Base-by-base conservation (phyloP, 495 filamentous ascomycete species). In the Penicillium goetzii region DNA sequence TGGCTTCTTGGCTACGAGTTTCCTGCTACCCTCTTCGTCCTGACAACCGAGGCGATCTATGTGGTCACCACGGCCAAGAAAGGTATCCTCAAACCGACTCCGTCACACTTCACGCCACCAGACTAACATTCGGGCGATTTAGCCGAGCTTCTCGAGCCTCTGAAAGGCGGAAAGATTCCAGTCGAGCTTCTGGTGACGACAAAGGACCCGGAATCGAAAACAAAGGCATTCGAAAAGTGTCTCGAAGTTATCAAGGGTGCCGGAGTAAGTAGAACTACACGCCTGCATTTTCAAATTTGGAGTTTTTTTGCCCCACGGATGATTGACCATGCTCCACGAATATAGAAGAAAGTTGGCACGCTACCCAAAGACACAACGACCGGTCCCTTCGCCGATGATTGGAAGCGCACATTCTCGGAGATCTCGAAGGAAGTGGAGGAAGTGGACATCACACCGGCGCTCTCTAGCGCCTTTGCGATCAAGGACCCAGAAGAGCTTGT, bases 1-100 rank as follows among this genome's bases (percentile, higher is more conserved):
- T 99, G 95, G 95, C 84, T 99, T 53, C 85, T 99, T 61, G 95
- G 95, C 65, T 99, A 98, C 82, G 95, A 99, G 73, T 99, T 99
- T 69, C 95, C 95, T 47, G 92, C 95, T 15, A 98, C 95, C 0
- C 83, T 98, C 43, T 89, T 99, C 76, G 83, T 99, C 49, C 84
- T 98, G 68, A 97, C 96, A 11, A 85, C 87, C 55, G 96, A 98
- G 58, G 84, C 85, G 57, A 79, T 98, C 64, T 94, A 92, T 74
- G 87, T 97, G 55, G 88, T 98, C 58, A 98, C 96, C 2, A 98
- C 95, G 12, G 88, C 91, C 21, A 99, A 99, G 79, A 99, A 99
- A 87, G 93, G 93, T 95, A 72, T 61, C 50, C 19, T 26, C 52
- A 6, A 43, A 62, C 38, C 21, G 17, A 11, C 12, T 41, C 3